Conservation (phyloP, 1,284 basidiomycete genomes). For the Fomitopsis betulina region DNA sequence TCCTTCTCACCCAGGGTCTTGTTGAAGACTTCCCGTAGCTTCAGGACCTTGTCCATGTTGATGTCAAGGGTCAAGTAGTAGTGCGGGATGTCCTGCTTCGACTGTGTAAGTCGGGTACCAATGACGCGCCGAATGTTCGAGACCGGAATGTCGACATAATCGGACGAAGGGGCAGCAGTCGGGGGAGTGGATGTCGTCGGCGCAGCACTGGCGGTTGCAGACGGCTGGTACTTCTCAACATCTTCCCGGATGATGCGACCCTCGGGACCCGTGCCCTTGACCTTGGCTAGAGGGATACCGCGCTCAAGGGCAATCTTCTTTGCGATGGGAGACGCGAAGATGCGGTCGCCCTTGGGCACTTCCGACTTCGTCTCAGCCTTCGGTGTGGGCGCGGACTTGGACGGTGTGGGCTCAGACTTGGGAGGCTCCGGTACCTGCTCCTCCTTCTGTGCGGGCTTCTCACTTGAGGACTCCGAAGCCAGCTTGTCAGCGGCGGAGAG, state of each 20-base stretch:
- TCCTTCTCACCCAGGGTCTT: conserved; percentile 81
- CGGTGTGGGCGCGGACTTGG: conserved; percentile 17
- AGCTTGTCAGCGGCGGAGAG: conserved; percentile 77
- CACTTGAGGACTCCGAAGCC: conserved; percentile 57
- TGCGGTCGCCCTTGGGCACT: conserved; percentile 67
- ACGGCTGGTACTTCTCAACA: conserved; percentile 82
- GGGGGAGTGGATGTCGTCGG: conserved; percentile 35
- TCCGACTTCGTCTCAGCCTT: conserved; percentile 43
- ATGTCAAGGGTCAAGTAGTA: conserved; percentile 96
- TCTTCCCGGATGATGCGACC: conserved; percentile 94
- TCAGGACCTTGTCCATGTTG: conserved; percentile 95
- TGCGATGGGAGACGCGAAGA: conserved; percentile 93
- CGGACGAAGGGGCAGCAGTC: conserved; percentile 45
- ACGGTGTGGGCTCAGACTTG: conserved; percentile 28
- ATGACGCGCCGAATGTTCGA: conserved; percentile 96
- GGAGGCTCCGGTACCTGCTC: conserved; percentile 38
- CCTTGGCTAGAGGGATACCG: conserved; percentile 86
- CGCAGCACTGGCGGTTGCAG: conserved; percentile 38
- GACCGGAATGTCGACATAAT: conserved; percentile 90
- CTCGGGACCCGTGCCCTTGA: conserved; percentile 93
- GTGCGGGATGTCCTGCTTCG: conserved; percentile 93
- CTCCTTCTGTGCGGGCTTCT: conserved; percentile 33
- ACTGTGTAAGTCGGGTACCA: conserved; percentile 86
- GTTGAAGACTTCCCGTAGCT: conserved; percentile 96
- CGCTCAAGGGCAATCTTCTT: conserved; percentile 96